A percentile compares a stretch with the other conserved stretches of the same genome.
phyloP scores from a whole-genome alignment of 495 filamentous ascomycete species.

The Bacidia gigantensis region DNA sequence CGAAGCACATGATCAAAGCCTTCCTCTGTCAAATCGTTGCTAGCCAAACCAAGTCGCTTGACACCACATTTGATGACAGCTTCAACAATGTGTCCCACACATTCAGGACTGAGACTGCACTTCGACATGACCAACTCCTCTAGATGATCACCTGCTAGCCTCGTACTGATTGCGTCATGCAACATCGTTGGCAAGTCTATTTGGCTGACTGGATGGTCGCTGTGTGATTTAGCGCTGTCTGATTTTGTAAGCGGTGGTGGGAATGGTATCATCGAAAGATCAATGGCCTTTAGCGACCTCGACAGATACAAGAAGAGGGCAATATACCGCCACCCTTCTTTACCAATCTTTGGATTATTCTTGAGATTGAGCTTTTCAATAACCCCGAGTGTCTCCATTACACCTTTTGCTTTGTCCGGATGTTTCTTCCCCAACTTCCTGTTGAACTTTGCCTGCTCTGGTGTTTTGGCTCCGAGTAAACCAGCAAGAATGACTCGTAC shows the following conservation, averaged over 20 bases:
- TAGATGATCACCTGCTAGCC: conserved; percentile 59
- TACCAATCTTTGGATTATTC: conserved; percentile 68
- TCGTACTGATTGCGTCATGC: conserved; percentile 57
- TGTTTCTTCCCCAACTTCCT: conserved; percentile 24
- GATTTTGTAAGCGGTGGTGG: conserved; percentile 34
- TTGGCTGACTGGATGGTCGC: conserved; percentile 7
- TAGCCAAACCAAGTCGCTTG: conserved; percentile 65
- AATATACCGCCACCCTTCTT: conserved; percentile 84
- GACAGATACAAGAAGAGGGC: conserved; percentile 83
- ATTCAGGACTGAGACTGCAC: conserved; percentile 54
- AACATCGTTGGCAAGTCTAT: conserved; percentile 47
- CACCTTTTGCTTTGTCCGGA: conserved; percentile 15
- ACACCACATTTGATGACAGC: conserved; percentile 62
- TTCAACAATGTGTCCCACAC: conserved; percentile 59
- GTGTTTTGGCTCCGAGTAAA: conserved; percentile 63
- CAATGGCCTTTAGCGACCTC: conserved; percentile 69
- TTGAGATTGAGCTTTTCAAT: conserved; percentile 85
- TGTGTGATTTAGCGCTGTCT: conserved; percentile 10
- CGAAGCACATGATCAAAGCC: conserved; percentile 61
- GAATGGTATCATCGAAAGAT: conserved; percentile 76
- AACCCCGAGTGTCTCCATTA: conserved; percentile 44
- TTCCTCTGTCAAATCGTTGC: conserved; percentile 58
- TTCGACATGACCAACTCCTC: conserved; percentile 76
- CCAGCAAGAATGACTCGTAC: conserved; percentile 76
- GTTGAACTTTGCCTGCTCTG: conserved; percentile 37